phyloP scores from a whole-genome alignment of 2,329 filamentous ascomycete species.

The Pestalotiopsis fici region DNA sequence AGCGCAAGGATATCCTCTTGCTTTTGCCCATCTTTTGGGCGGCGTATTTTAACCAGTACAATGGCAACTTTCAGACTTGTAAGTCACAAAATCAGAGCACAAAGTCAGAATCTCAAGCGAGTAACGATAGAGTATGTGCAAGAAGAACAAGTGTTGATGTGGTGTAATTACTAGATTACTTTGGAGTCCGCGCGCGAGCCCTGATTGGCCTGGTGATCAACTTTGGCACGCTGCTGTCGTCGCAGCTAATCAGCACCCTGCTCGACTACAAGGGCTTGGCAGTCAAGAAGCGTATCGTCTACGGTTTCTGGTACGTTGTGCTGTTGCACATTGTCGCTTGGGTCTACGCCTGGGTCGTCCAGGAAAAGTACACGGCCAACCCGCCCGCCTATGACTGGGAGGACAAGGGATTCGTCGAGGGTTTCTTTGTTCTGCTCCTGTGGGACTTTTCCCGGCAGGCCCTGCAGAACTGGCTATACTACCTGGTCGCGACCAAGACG shows the following conservation, averaged over 20 bases:
- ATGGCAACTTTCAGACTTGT: slow-evolving; percentile 48
- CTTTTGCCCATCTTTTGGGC: slow-evolving; percentile 74
- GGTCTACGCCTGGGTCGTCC: slow-evolving; percentile 54
- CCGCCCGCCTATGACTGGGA: slow-evolving; percentile 66
- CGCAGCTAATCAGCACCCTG: slow-evolving; percentile 51
- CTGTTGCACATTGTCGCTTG: slow-evolving; percentile 46
- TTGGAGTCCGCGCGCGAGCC: slow-evolving; percentile 68
- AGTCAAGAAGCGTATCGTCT: slow-evolving; percentile 42
- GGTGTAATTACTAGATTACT: slow-evolving; percentile 52
- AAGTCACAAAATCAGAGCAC: not conserved
- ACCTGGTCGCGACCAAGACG: slow-evolving; percentile 54
- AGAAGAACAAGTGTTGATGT: too few relatives aligned
- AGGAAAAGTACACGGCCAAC: slow-evolving; percentile 51
- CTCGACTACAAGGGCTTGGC: slow-evolving; percentile 18
- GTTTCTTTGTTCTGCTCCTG: slow-evolving; percentile 68
- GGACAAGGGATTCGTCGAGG: slow-evolving; percentile 63
- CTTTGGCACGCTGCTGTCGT: slow-evolving; percentile 64
- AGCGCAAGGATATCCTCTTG: slow-evolving; percentile 71
- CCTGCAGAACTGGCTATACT: slow-evolving; percentile 58
- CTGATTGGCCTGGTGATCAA: slow-evolving; percentile 71
- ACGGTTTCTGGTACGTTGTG: slow-evolving; percentile 47
- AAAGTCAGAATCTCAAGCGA: too few relatives aligned
- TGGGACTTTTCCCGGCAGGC: slow-evolving; percentile 54
- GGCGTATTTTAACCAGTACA: slow-evolving; percentile 50
- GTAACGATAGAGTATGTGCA: too few relatives aligned